phyloP scores from a whole-genome alignment of 2,329 filamentous ascomycete genomes.

The Colletotrichum sojae region DNA sequence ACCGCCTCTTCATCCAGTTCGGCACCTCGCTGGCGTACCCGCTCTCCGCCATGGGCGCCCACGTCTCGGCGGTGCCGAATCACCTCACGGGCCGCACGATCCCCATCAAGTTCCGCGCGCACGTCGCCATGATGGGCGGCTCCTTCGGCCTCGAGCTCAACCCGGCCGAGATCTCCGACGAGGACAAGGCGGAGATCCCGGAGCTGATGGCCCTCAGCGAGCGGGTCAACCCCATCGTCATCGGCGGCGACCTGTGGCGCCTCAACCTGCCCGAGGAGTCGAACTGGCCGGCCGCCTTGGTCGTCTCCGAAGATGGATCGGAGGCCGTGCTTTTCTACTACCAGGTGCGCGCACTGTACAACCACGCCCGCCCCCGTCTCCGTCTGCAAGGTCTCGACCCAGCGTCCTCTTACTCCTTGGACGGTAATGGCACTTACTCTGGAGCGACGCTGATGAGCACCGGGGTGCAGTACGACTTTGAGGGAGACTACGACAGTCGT shows the following conservation, averaged over 20 bases:
- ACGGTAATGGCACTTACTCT: conserved; percentile 66
- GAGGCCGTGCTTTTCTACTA: conserved; percentile 72
- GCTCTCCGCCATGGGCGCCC: conserved; percentile 75
- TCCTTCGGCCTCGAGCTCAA: conserved; percentile 77
- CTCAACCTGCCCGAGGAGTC: conserved; percentile 70
- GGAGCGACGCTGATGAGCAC: conserved; percentile 75
- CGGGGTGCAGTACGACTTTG: conserved; percentile 68
- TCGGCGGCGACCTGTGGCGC: conserved; percentile 72
- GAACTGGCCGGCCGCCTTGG: conserved; percentile 74
- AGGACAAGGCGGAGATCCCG: conserved; percentile 68
- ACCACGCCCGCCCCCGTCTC: conserved; percentile 67
- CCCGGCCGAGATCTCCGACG: conserved; percentile 63
- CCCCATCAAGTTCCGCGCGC: conserved; percentile 72
- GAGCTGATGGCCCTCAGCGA: conserved; percentile 67
- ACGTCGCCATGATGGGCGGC: conserved; percentile 78
- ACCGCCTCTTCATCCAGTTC: conserved; percentile 74
- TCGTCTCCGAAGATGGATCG: conserved; percentile 65
- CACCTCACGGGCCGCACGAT: conserved; percentile 68
- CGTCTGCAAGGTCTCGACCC: conserved; percentile 71
- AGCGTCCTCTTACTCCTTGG: conserved; percentile 62
- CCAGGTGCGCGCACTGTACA: conserved; percentile 67
- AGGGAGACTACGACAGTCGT: conserved; percentile 69
- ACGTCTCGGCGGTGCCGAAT: conserved; percentile 74
- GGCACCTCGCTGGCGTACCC: conserved; percentile 76
- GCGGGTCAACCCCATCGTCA: conserved; percentile 71